Evolutionary conservation across 495 filamentous ascomycete species (phyloP), one percentile per base, ranked within the genome.

Genomic region (Lophium mytilinum): DNA sequence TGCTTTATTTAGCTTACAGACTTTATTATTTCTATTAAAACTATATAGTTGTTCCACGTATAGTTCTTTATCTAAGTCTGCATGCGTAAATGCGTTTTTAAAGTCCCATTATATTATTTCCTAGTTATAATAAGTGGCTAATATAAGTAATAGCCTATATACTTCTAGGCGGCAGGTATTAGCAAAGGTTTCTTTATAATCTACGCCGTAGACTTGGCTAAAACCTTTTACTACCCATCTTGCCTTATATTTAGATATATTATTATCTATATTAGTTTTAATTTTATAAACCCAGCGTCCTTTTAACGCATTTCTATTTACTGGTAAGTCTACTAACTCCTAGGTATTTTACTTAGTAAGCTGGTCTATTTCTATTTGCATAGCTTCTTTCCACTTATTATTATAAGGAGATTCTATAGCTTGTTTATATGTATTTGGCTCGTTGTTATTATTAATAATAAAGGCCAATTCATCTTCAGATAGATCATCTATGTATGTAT

Each of bases 21-120:
- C 70, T 57, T 50, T 30, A 30, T 30, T 30, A 30, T 30, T 6
- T 30, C 2, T 3, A 30, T 6, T 30, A 6, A 30, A 30, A 30
- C 24, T 30, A 30, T 30, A 6, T 30, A 30, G 24, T 30, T 30
- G 24, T 30, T 30, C 24, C 24, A 30, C 24, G 24, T 30, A 30
- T 30, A 30, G 24, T 30, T 30, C 24, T 30, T 30, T 30, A 30
- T 30, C 24, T 30, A 30, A 6, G 6, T 30, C 24, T 2, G 24
- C 24, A 30, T 30, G 24, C 24, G 24, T 30, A 30, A 30, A 30
- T 30, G 6, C 24, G 6, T 30, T 30, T 30, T 30, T 30, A 30
- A 30, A 30, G 24, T 74, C 69, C 50, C 67, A 67, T 61, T 73
- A 62, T 45, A 72, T 58, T 45, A 71, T 66, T 52, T 71, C 62